Evolutionary conservation across 169 alveolate genomes (phyloP).

Genomic region (Perkinsus chesapeaki): DNA sequence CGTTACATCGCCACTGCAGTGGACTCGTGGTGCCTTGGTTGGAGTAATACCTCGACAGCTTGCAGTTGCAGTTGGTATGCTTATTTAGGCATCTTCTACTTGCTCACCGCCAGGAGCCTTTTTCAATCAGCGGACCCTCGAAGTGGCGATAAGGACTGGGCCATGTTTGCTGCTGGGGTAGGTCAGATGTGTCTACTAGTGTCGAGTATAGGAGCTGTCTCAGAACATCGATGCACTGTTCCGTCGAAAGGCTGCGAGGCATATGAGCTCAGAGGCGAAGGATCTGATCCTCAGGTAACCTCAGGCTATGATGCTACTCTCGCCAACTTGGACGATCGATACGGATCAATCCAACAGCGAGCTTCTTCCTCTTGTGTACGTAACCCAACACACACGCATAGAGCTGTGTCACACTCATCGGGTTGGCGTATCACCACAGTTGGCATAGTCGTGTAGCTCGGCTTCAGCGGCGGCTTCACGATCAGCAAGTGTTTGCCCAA

Average conservation of each 20-base stretch:
- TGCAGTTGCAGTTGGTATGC: background rate
- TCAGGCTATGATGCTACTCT: no score
- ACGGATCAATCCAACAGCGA: no score
- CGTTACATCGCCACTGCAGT: constrained; percentile 35
- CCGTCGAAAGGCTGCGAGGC: background rate
- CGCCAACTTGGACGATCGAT: no score
- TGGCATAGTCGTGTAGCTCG: no score
- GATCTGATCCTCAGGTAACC: background rate
- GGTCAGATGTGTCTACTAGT: background rate
- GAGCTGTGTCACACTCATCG: no score
- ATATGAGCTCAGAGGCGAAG: background rate
- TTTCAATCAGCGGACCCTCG: background rate
- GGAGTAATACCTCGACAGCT: constrained; percentile 20
- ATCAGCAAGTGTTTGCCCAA: no score
- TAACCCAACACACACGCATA: no score
- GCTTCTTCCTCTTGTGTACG: no score
- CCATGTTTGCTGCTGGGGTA: background rate
- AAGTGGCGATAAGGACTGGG: background rate
- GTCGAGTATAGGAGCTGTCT: background rate
- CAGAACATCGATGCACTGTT: constrained; percentile 1
- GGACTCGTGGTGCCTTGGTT: constrained; percentile 42
- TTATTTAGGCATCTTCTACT: background rate
- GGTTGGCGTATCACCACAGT: no score
- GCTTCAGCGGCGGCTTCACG: no score
- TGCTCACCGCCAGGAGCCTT: background rate